phyloP scores from a whole-genome alignment of 2,329 filamentous ascomycete species.

The Penicillium sp. region DNA sequence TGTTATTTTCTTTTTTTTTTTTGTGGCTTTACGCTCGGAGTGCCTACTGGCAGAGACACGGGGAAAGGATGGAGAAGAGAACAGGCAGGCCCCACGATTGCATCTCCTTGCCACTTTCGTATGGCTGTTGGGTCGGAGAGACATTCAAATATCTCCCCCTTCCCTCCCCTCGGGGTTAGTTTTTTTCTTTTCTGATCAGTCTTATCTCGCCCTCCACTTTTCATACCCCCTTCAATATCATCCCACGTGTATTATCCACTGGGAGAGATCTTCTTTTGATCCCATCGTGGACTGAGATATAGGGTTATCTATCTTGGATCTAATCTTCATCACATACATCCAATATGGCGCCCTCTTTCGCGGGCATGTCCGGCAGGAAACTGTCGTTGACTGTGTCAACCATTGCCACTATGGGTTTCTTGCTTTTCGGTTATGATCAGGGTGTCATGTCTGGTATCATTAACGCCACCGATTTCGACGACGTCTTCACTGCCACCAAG shows the following conservation, averaged over 20 bases:
- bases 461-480: slow-evolving; percentile 31
- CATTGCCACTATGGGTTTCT: slow-evolving; percentile 64
- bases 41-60: not conserved
- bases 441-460: slow-evolving; percentile 44
- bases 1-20: not conserved
- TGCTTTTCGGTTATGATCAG: slow-evolving; percentile 35
- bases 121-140: slow-evolving; percentile 10
- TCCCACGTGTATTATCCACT: not conserved
- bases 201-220: slow-evolving; percentile 3
- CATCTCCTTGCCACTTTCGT: slow-evolving; percentile 22
- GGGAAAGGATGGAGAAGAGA: slow-evolving; percentile 9
- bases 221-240: not conserved
- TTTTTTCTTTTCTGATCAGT: slow-evolving; percentile 5
- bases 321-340: not conserved
- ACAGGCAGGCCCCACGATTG: slow-evolving; percentile 20
- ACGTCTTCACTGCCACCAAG: slow-evolving; percentile 36
- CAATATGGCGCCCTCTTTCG: slow-evolving; percentile 38
- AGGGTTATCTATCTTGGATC: not conserved
- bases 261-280: not conserved
- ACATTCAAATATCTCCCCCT: slow-evolving; percentile 31
- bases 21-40: not conserved
- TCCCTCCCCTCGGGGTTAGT: slow-evolving; percentile 12
- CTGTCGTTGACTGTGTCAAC: slow-evolving; percentile 60
- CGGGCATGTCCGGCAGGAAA: slow-evolving; percentile 59
- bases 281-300: not conserved